phyloP scores from a whole-genome alignment of 441 rosid genomes.

The Eruca vesicaria region DNA sequence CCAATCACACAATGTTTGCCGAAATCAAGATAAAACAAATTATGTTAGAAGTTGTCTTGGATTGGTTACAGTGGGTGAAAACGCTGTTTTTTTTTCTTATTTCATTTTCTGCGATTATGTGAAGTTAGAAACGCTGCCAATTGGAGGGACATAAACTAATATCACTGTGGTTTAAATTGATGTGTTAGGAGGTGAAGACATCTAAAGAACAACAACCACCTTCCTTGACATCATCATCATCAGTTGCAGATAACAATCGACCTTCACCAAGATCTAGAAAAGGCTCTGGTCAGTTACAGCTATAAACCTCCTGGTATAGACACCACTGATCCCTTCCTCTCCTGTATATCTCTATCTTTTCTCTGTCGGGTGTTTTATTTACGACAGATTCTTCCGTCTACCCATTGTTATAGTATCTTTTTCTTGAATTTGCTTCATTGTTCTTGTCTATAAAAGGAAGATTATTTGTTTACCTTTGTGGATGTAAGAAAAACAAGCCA shows the following conservation, averaged over 20 bases:
- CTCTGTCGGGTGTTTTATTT: slow-evolving; percentile 23
- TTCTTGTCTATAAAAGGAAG: background rate
- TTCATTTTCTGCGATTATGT: background rate
- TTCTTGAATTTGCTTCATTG: slow-evolving; percentile 24
- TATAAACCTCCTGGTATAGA: slow-evolving; percentile 35
- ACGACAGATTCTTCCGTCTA: slow-evolving; percentile 23
- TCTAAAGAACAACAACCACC: slow-evolving; percentile 29
- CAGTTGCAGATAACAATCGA: slow-evolving; percentile 39
- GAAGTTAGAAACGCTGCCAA: background rate
- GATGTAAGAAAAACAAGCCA: slow-evolving; percentile 30
- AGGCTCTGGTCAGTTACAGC: slow-evolving; percentile 75
- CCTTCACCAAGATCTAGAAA: slow-evolving; percentile 75
- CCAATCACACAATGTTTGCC: background rate
- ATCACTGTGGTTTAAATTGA: slow-evolving; percentile 12
- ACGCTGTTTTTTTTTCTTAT: background rate
- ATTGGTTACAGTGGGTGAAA: background rate
- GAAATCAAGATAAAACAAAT: background rate
- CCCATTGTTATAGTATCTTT: background rate
- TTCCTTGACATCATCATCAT: slow-evolving; percentile 35
- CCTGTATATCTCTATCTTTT: slow-evolving; percentile 35
- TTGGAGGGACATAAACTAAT: background rate
- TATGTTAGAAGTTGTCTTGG: background rate
- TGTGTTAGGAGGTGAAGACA: slow-evolving; percentile 63
- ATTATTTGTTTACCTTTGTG: slow-evolving; percentile 16
- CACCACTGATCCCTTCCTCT: slow-evolving; percentile 33